Conservation (phyloP, 371 early-diverging fungal species). For the Mucor indicus region DNA sequence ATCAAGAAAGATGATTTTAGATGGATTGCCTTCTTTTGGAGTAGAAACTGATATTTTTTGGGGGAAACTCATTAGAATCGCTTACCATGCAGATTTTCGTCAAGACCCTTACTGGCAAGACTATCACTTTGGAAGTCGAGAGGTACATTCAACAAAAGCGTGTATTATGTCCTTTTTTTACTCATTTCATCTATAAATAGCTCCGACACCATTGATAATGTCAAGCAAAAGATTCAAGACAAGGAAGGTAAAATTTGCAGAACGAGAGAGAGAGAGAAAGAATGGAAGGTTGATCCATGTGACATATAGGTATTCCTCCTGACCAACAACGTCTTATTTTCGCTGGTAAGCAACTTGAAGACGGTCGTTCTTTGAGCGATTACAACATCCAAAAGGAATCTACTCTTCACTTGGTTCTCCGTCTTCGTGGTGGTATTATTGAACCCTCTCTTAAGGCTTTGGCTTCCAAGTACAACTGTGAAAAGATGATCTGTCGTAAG, state of each 20-base stretch:
- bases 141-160: conserved; percentile 19
- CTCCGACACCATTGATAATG: conserved; percentile 62
- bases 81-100: conserved; percentile 78
- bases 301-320: conserved; percentile 85
- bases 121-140: conserved; percentile 96
- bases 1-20: background rate
- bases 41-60: background rate
- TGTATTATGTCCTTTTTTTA: background rate
- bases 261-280: background rate
- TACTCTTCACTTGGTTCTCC: conserved; percentile 95
- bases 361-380: conserved; percentile 84
- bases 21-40: background rate
- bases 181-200: conserved; percentile 8
- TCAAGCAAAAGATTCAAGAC: conserved; percentile 97
- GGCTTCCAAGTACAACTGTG: conserved; percentile 97
- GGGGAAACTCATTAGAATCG: conserved; percentile 11
- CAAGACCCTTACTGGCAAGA: conserved; percentile 89
- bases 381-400: conserved; percentile 93
- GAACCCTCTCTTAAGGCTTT: conserved; percentile 94
- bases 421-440: conserved; percentile 96
- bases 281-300: background rate
- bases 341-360: conserved; percentile 99
- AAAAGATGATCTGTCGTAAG: conserved; percentile 98
- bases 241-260: conserved; percentile 68
- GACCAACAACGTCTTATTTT: conserved; percentile 99